Conservation (phyloP, 306 rosid species). For the Oxytropis ochrocephala region DNA sequence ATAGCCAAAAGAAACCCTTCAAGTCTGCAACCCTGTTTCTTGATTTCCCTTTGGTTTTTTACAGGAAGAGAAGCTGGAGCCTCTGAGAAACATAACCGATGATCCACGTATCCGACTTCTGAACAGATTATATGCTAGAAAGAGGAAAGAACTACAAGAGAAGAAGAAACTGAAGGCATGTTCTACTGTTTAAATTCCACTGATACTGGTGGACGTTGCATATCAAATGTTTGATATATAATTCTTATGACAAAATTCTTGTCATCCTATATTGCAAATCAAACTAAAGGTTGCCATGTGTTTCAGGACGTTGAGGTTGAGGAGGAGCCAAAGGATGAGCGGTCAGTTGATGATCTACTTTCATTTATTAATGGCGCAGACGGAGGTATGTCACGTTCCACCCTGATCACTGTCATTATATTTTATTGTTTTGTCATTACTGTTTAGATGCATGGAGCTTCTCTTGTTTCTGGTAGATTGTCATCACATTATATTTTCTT, state of each 20-base stretch:
- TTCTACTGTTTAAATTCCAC: slow-evolving; percentile 17
- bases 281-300: slow-evolving; percentile 1
- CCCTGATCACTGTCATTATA: background rate
- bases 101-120: slow-evolving; percentile 95
- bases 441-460: background rate
- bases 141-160: slow-evolving; percentile 77
- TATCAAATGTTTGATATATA: background rate
- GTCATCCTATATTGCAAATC: background rate
- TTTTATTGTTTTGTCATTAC: background rate
- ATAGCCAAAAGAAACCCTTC: background rate
- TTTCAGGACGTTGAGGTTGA: slow-evolving; percentile 70
- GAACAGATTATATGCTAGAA: slow-evolving; percentile 79
- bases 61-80: slow-evolving; percentile 92
- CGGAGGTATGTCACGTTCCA: slow-evolving; percentile 39
- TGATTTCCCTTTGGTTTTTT: slow-evolving; percentile 30
- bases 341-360: slow-evolving; percentile 86
- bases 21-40: background rate
- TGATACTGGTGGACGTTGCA: slow-evolving; percentile 9
- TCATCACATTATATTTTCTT: background rate
- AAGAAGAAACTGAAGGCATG: slow-evolving; percentile 71
- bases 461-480: background rate
- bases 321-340: slow-evolving; percentile 73
- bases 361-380: slow-evolving; percentile 77
- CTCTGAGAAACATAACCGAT: slow-evolving; percentile 67
- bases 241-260: background rate